Conservation (phyloP, 306 rosid genomes). For the Prunus campanulata region DNA sequence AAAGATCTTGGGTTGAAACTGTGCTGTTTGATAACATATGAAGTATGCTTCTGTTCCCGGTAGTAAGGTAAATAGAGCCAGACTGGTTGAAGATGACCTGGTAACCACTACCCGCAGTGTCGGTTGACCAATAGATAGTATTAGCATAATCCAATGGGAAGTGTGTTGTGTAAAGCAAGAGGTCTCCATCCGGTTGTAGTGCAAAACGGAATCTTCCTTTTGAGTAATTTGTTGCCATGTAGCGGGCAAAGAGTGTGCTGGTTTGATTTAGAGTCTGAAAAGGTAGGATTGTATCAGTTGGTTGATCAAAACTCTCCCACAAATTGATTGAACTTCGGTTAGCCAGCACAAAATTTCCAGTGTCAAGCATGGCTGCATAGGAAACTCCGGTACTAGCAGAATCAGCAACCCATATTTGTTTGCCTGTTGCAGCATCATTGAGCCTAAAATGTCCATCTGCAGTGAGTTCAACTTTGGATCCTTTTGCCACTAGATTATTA, state of each 20-base stretch:
- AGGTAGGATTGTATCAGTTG: constrained; percentile 67
- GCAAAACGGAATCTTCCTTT: constrained; percentile 44
- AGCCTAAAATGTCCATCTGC: constrained; percentile 29
- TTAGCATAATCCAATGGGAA: constrained; percentile 28
- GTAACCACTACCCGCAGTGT: neutral
- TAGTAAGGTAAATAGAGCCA: constrained; percentile 32
- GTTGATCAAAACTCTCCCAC: constrained; percentile 58
- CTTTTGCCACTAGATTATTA: constrained; percentile 7
- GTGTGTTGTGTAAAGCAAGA: constrained; percentile 28
- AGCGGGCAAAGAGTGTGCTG: constrained; percentile 17
- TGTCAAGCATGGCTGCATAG: constrained; percentile 51
- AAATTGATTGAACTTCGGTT: neutral
- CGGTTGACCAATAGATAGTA: neutral
- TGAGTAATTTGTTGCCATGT: constrained; percentile 33
- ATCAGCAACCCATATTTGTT: constrained; percentile 11
- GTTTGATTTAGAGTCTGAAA: constrained; percentile 21
- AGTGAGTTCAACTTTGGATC: constrained; percentile 36
- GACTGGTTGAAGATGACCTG: constrained; percentile 34
- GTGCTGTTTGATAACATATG: neutral
- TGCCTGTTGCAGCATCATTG: constrained; percentile 18
- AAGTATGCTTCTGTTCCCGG: constrained; percentile 6
- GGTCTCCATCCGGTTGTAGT: constrained; percentile 11
- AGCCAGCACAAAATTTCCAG: constrained; percentile 52
- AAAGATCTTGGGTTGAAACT: constrained; percentile 9
- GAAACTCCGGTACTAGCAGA: constrained; percentile 3